These are phyloP conservation scores for Leishmania lainsoni DNA, from an alignment of 208 protist genomes.

Conservation along the genomic window DNA sequence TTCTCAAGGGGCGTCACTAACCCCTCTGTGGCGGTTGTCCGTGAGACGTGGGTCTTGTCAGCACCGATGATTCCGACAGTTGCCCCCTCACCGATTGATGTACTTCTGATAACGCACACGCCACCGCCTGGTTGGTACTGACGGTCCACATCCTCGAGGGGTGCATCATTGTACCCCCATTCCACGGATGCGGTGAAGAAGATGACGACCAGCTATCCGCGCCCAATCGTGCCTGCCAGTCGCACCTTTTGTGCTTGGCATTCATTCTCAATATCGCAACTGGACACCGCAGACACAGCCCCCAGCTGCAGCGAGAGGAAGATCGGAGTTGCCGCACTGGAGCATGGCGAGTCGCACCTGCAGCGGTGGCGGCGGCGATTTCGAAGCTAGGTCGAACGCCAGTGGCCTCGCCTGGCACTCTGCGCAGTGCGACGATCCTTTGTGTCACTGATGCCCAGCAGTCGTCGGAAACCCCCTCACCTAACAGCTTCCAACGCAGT, in stretches of 20 bases:
- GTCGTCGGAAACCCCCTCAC: background rate
- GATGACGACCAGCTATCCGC: too few species aligned
- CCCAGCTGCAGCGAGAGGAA: background rate
- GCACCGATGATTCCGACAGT: too few species aligned
- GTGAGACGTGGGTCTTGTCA: background rate
- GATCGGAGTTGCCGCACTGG: background rate
- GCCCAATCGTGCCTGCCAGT: too few species aligned
- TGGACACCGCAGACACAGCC: background rate
- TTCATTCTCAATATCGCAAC: background rate
- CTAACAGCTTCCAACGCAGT: constrained; percentile 21
- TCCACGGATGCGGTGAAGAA: too few species aligned
- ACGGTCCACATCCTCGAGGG: too few species aligned
- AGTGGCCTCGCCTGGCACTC: background rate
- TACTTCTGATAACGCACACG: too few species aligned
- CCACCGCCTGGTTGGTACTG: too few species aligned
- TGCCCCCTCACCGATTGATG: background rate
- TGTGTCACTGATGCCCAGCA: background rate
- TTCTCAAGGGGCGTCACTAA: background rate
- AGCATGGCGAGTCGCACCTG: background rate
- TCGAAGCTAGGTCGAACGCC: background rate
- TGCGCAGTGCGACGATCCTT: background rate
- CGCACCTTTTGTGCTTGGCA: too few species aligned
- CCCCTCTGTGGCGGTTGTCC: background rate
- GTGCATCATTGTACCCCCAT: too few species aligned
- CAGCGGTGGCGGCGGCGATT: too few species aligned